Base-by-base conservation (phyloP, 192 early-diverging fungal species). In the Podila minutissima region DNA sequence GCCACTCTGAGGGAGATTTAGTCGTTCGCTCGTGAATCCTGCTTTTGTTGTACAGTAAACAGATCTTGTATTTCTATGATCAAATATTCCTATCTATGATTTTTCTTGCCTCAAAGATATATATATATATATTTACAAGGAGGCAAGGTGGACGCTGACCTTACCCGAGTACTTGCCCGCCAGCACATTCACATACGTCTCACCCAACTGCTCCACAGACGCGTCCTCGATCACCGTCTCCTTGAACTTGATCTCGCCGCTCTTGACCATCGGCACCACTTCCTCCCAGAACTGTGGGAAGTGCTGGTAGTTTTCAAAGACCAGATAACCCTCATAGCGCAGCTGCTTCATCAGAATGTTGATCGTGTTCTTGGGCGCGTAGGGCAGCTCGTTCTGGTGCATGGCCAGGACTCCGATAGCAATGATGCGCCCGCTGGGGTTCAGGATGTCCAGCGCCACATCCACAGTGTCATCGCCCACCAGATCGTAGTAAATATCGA, bases 401-500 rank as follows among this genome's bases (percentile, higher is more conserved):
- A 28, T 22, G 17, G 69, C 37, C 12, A 78, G 20, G 29, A 17
- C 28, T 13, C 75, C 75, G 13, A 78, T 28, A 22, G 64, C 22
- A 8, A 78, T 5, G 28, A 81, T 38, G n/a, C 32, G 76, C 5
- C 76, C 71, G 19, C 50, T 41, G 7, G 32, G n/a, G 48, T 81
- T 81, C 32, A 81, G 66, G 5, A 62, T 10, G 29, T 81, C 71
- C 26, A 81, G 41, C 19, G 62, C 76, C 28, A 81, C 59, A 29
- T 81, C 76, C 5, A 72, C 20, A 5, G 76, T 81, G n/a, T 81
- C 76, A 15, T 49, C 69, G 19, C 92, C 93, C 26, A 96, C 93
- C 53, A 93, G 89, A 59, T 97, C 94, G 83, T 91, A 96, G 74
- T 96, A 96, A 22, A 96, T 89, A 69, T 97, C 96, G 59, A 97